A percentile compares a stretch with the other conserved stretches of the same genome.
Conservation (phyloP, 208 protist genomes). For the Leishmania tropica region DNA sequence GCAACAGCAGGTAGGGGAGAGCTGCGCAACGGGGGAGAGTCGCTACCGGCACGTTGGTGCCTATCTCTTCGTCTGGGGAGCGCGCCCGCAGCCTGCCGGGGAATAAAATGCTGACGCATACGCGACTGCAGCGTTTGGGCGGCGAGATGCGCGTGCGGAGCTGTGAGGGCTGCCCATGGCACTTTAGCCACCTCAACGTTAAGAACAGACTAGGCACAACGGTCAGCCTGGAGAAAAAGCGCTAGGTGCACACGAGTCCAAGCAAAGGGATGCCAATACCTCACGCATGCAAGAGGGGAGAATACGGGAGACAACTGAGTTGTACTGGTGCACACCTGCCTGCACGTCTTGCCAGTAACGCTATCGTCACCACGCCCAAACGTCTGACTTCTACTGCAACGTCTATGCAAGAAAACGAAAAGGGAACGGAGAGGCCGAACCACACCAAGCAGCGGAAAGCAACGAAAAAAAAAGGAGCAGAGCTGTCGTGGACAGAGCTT, state of each 20-base stretch:
- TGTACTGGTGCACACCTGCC: not conserved
- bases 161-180: not conserved
- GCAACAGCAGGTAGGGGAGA: not conserved
- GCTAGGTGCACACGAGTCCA: not conserved
- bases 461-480: not conserved
- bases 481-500: not conserved
- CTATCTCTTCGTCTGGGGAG: not conserved
- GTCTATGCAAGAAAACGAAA: not conserved
- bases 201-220: not conserved
- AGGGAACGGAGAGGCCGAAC: not conserved
- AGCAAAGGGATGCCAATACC: not conserved
- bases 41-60: not conserved
- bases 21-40: not conserved
- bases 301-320: too few species aligned
- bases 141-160: not conserved
- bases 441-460: not conserved
- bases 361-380: not conserved
- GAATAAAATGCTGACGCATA: not conserved
- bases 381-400: not conserved
- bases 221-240: not conserved
- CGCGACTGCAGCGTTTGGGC: not conserved
- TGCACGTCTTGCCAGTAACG: not conserved
- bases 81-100: not conserved
- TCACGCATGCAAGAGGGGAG: too few species aligned
- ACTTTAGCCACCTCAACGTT: not conserved